Evolutionary conservation across 495 filamentous ascomycete genomes (phyloP), one percentile per base, ranked within the genome.

Genomic region (Xylaria acuta): DNA sequence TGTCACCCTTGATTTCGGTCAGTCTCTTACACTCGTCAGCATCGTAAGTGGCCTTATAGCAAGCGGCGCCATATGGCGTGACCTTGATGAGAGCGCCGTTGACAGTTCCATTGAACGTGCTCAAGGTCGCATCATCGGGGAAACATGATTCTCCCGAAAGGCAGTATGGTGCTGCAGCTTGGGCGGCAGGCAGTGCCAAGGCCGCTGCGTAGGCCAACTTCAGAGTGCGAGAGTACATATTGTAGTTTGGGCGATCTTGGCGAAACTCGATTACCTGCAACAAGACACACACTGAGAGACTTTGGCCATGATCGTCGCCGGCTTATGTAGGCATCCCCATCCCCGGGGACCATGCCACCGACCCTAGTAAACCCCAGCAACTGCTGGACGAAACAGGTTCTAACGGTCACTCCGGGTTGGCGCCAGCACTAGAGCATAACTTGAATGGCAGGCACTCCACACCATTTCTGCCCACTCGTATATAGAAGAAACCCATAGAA

Each of bases 71-170:
- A 14, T 84, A 72, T 14, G 87, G 87, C 0, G 82, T 75, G 1
- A 85, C 85, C 63, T 85, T 82, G 27, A 86, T 81, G 2, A 89
- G 80, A 6, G 78, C 77, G 12, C 84, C 85, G 5, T 76, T 80
- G 0, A 86, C 71, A 9, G 83, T 75, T 0, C 63, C 36, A 70
- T 88, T 84, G 3, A 89, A 79, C 1, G 78, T 30, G 3, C 45
- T 70, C 83, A 84, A 86, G 1, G 73, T 38, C 18, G 53, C 54
- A 0, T 76, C 49, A 1, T 73, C 70, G 0, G 85, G 84, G 83
- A 82, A 86, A 3, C 67, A 30, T 7, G 51, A 47, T 51, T 86
- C 84, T 14, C 80, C 81, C 1, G 85, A 84, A 60, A 85, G 81
- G 30, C 63, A 65, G 63, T 65, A 65, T 16, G 63, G 63, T 32